Evolutionary conservation across 179 eudicot species (phyloP).

Genomic region (Silene coronaria): DNA sequence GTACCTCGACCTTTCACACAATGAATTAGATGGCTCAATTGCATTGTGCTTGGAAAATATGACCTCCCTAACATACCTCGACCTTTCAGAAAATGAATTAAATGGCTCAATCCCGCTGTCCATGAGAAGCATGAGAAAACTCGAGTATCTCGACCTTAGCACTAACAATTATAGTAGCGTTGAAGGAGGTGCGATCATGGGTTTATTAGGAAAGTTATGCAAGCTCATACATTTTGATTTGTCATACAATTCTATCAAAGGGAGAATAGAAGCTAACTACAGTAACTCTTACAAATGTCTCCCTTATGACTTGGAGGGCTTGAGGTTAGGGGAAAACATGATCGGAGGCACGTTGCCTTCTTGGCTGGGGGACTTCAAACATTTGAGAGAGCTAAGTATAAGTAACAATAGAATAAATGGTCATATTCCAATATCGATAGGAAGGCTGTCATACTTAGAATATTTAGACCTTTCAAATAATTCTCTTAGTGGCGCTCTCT

Average conservation of each 20-base stretch:
- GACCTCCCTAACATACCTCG: not conserved
- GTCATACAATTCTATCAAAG: not conserved
- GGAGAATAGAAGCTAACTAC: not conserved
- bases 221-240: slow-evolving; percentile 17
- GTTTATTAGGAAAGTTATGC: slow-evolving; percentile 5
- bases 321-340: slow-evolving; percentile 5
- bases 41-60: slow-evolving; percentile 1
- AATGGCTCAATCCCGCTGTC: not conserved
- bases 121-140: not conserved
- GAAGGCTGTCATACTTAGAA: not conserved
- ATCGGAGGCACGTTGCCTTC: slow-evolving; percentile 12
- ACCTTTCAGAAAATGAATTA: not conserved
- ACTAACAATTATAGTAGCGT: slow-evolving; percentile 11
- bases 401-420: slow-evolving; percentile 6
- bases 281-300: too few relatives aligned
- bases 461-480: not conserved
- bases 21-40: slow-evolving; percentile 10
- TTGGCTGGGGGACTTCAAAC: slow-evolving; percentile 16
- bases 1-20: slow-evolving; percentile 10
- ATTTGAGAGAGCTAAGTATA: slow-evolving; percentile 1
- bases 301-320: slow-evolving; percentile 1
- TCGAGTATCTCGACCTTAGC: slow-evolving; percentile 4
- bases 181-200: slow-evolving; percentile 22
- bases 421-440: not conserved
- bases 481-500: not conserved